Evolutionary conservation across 2,329 filamentous ascomycete genomes (phyloP).

Genomic region (Incumbomyces delicatus): DNA sequence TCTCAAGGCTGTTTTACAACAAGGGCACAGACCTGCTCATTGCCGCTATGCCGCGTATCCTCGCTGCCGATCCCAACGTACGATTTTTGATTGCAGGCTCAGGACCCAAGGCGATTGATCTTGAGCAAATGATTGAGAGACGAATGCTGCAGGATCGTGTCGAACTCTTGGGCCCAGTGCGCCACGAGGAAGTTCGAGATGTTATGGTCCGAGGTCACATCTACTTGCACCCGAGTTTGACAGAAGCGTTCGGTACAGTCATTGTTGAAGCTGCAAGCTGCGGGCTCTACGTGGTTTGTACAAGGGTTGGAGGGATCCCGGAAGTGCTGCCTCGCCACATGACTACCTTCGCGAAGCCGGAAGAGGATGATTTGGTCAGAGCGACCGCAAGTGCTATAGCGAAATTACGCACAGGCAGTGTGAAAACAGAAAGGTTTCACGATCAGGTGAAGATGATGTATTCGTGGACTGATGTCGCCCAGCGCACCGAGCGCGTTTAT

Average conservation of each 20-base stretch:
- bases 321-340: slow-evolving; percentile 93
- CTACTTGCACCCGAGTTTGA: slow-evolving; percentile 88
- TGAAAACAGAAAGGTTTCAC: slow-evolving; percentile 88
- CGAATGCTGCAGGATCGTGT: slow-evolving; percentile 90
- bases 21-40: slow-evolving; percentile 97
- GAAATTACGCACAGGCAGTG: slow-evolving; percentile 71
- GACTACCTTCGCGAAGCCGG: slow-evolving; percentile 94
- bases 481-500: slow-evolving; percentile 89
- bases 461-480: slow-evolving; percentile 91
- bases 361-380: slow-evolving; percentile 86
- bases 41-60: slow-evolving; percentile 83
- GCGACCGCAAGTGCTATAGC: slow-evolving; percentile 86
- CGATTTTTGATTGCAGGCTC: slow-evolving; percentile 95
- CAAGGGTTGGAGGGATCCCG: slow-evolving; percentile 89
- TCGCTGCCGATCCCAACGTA: slow-evolving; percentile 81
- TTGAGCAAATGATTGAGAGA: slow-evolving; percentile 96
- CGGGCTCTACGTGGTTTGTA: slow-evolving; percentile 92
- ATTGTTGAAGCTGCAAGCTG: slow-evolving; percentile 96
- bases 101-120: slow-evolving; percentile 90
- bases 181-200: slow-evolving; percentile 92
- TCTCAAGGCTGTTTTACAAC: slow-evolving; percentile 96
- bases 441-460: slow-evolving; percentile 98
- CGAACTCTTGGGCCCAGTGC: slow-evolving; percentile 79
- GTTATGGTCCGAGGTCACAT: slow-evolving; percentile 97
- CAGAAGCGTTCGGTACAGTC: slow-evolving; percentile 94